Evolutionary conservation across 257 asterid species (phyloP), one percentile per base, ranked within the genome.

Genomic region (Penstemon eatonii): DNA sequence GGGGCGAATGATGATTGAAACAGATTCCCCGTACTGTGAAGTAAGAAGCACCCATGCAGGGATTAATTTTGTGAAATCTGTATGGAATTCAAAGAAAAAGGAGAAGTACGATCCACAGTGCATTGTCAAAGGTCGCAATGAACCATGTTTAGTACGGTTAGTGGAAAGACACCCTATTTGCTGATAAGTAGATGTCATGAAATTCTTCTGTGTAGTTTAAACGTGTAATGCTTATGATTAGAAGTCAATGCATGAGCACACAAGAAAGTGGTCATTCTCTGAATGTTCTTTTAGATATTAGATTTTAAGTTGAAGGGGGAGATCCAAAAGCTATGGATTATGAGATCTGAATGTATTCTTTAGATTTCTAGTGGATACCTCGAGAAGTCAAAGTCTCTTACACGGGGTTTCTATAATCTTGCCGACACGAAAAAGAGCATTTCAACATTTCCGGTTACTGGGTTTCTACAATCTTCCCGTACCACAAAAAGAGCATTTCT

Each of bases 21-120:
- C 97, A 4, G 99, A 93, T 79, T 88, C 99, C 41, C 97, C 99
- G 13, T 93, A 93, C 70, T 93, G 96, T 68, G 99, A 88, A 81
- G 90, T 93, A 69, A 93, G 89, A 83, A 93, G 81, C 73, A 85
- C 96, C 8, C 95, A 85, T 79, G 92, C 99, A 0, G 99, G 96
- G 72, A 82, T 83, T 66, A 78, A 69, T 38, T 84, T 80, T 38
- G 89, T 93, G 79, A 89, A 81, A 80, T 85, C 99, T 44, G 69
- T 72, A 37, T 91, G 96, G 99, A 81, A 95, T 66, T 90, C 97
- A 8, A 90, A 87, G 90, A 93, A 88, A 77, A 93, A 93, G 84
- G 96, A 88, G 68, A 93, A 85, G 79, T 78, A 93, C 57, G 97
- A 88, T 74, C 81, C 74, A 6, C 86, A 82, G 59, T 90, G 89